Evolutionary conservation across 176 grass and related monocot species (phyloP).

Genomic region (Pontederia paniculata): DNA sequence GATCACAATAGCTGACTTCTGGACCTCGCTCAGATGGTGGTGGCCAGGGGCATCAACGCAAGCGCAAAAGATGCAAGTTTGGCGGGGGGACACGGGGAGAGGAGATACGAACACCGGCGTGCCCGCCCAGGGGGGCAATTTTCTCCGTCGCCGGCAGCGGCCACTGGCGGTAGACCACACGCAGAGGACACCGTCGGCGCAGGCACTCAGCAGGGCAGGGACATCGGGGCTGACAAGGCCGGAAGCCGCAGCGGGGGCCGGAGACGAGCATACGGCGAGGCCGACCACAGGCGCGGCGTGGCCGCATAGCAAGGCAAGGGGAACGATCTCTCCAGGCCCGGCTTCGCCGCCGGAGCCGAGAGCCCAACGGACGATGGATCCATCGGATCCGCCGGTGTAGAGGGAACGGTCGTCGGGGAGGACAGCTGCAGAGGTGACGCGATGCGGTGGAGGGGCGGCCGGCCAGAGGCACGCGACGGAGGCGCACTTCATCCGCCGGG

Average conservation of each 20-base stretch:
- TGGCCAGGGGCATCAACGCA: slow-evolving; percentile 25
- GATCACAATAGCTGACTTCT: slow-evolving; percentile 40
- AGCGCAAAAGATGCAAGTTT: slow-evolving; percentile 55
- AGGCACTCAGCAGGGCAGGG: slow-evolving; percentile 41
- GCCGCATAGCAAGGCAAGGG: slow-evolving; percentile 63
- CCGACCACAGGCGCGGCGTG: slow-evolving; percentile 51
- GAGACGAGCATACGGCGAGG: slow-evolving; percentile 24
- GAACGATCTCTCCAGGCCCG: slow-evolving; percentile 16
- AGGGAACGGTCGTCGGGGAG: slow-evolving; percentile 23
- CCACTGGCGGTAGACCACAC: slow-evolving; percentile 43
- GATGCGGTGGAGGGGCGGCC: slow-evolving; percentile 59
- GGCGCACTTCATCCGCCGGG: slow-evolving; percentile 59
- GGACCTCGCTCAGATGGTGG: slow-evolving; percentile 5
- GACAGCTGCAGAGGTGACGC: slow-evolving; percentile 37
- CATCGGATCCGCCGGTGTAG: slow-evolving; percentile 77
- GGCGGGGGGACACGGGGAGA: slow-evolving; percentile 28
- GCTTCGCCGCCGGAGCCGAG: slow-evolving; percentile 10
- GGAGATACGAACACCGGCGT: slow-evolving; percentile 40
- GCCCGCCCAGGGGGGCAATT: slow-evolving; percentile 69
- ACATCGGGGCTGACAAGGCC: neutral
- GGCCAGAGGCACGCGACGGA: slow-evolving; percentile 85
- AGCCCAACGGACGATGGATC: slow-evolving; percentile 66
- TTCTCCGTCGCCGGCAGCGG: slow-evolving; percentile 59
- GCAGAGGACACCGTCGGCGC: slow-evolving; percentile 55
- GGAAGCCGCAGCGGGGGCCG: slow-evolving; percentile 3